Evolutionary conservation across 768 basidiomycete genomes (phyloP).

Genomic region (Cystobasidium tubakii): DNA sequence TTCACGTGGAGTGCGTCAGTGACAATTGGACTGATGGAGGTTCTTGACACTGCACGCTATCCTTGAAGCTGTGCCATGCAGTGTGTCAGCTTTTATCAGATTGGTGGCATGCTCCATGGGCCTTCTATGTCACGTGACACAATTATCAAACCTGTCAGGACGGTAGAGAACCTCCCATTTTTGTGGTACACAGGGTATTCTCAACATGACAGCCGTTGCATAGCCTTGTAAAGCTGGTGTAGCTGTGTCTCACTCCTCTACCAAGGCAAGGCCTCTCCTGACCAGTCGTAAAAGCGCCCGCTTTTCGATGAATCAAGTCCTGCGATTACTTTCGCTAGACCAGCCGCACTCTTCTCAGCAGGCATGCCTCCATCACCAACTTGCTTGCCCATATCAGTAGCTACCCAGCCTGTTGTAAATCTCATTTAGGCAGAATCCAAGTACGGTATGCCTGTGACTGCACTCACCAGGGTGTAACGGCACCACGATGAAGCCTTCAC

Average conservation of each 20-base stretch:
- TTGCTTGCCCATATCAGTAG: not conserved
- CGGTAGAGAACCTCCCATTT: too few relatives aligned
- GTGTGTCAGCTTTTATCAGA: not conserved
- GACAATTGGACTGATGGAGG: not conserved
- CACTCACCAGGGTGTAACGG: slow-evolving; percentile 1
- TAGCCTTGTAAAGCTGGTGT: too few relatives aligned
- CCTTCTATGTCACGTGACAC: too few relatives aligned
- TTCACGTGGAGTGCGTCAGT: too few relatives aligned
- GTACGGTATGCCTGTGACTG: not conserved
- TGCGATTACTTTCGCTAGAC: not conserved
- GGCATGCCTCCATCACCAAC: slow-evolving; percentile 8
- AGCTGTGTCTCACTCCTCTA: too few relatives aligned
- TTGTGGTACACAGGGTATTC: too few relatives aligned
- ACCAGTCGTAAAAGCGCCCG: not conserved
- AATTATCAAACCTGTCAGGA: too few relatives aligned
- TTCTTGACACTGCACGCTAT: slow-evolving; percentile 3
- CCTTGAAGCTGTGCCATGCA: too few relatives aligned
- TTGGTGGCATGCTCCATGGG: slow-evolving; percentile 8
- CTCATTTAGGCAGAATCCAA: not conserved
- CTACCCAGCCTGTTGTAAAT: not conserved
- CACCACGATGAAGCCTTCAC: slow-evolving; percentile 18
- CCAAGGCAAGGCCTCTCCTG: not conserved
- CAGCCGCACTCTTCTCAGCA: slow-evolving; percentile 7
- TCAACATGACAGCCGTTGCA: too few relatives aligned
- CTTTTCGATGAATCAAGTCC: slow-evolving; percentile 14